These are phyloP conservation scores for Aureobasidium pullulans DNA, from an alignment of 2,329 filamentous ascomycete species.

Conservation along the genomic window DNA sequence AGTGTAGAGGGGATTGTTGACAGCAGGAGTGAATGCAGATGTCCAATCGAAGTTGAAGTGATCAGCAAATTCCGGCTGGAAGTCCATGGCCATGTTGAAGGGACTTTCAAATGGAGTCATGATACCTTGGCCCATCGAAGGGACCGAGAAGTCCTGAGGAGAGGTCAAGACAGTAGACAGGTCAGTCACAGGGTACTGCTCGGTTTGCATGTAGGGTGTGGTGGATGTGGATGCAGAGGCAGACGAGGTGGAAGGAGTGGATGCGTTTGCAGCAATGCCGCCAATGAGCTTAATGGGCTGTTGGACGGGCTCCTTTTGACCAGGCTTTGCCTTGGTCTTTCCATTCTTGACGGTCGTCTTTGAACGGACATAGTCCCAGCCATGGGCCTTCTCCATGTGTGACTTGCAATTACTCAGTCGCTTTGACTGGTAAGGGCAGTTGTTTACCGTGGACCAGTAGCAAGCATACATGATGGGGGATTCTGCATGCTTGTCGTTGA, in stretches of 20 bases:
- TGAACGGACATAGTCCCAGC: constrained; percentile 82
- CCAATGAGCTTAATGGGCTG: constrained; percentile 46
- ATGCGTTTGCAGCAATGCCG: constrained; percentile 55
- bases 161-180: constrained; percentile 17
- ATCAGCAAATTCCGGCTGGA: constrained; percentile 25
- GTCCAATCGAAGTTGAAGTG: constrained; percentile 29
- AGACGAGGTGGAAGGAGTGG: constrained; percentile 44
- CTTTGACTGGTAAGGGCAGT: constrained; percentile 88
- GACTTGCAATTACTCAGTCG: constrained; percentile 96
- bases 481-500: constrained; percentile 89
- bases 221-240: constrained; percentile 30
- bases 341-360: constrained; percentile 66
- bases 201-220: constrained; percentile 29
- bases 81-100: constrained; percentile 23
- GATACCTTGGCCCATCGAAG: constrained; percentile 25
- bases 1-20: constrained; percentile 24
- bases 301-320: constrained; percentile 4
- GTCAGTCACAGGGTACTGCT: constrained; percentile 21
- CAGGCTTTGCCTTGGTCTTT: constrained; percentile 45
- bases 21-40: constrained; percentile 18
- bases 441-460: constrained; percentile 53
- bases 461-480: constrained; percentile 78
- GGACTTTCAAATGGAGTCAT: constrained; percentile 22
- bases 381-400: constrained; percentile 96
- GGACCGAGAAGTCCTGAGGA: constrained; percentile 25